These are phyloP conservation scores for Fusarium compactum DNA, from an alignment of 2,329 filamentous ascomycete species.

Conservation along the genomic window DNA sequence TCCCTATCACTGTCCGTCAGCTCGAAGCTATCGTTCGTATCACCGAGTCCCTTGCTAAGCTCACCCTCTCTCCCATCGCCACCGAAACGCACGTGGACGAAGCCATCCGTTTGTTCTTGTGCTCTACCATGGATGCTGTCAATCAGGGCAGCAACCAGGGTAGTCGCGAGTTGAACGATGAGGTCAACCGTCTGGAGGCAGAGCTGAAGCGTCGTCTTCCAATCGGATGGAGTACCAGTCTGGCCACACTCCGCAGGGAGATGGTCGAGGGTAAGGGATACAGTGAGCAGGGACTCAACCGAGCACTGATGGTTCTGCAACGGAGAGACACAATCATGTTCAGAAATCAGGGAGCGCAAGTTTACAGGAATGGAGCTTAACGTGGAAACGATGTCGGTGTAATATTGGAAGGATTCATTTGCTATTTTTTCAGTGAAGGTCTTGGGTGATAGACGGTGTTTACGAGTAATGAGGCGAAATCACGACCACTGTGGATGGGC, in stretches of 20 bases:
- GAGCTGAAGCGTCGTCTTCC: conserved; percentile 89
- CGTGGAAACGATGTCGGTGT: conserved; percentile 11
- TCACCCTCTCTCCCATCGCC: conserved; percentile 86
- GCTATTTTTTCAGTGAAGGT: conserved; percentile 21
- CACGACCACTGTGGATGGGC: conserved; percentile 6
- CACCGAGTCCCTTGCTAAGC: conserved; percentile 93
- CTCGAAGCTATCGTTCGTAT: conserved; percentile 98
- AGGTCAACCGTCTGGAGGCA: conserved; percentile 86
- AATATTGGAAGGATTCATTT: conserved; percentile 31
- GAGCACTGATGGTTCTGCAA: conserved; percentile 87
- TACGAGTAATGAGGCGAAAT: conserved; percentile 43
- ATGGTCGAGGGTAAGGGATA: conserved; percentile 94
- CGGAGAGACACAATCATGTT: conserved; percentile 88
- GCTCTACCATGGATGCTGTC: conserved; percentile 97
- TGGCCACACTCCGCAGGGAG: conserved; percentile 87
- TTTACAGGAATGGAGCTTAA: conserved; percentile 78
- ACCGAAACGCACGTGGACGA: conserved; percentile 95
- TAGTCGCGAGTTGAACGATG: conserved; percentile 90
- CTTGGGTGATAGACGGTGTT: conserved; percentile 33
- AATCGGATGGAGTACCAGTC: conserved; percentile 93
- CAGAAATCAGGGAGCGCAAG: conserved; percentile 79
- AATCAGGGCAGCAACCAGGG: conserved; percentile 87
- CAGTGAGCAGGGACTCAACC: conserved; percentile 85
- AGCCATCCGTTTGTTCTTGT: conserved; percentile 95
- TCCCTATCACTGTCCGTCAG: conserved; percentile 97